Evolutionary conservation across 192 early-diverging fungal genomes (phyloP), one percentile per base, ranked within the genome.

Genomic region (Coemansia sp.): DNA sequence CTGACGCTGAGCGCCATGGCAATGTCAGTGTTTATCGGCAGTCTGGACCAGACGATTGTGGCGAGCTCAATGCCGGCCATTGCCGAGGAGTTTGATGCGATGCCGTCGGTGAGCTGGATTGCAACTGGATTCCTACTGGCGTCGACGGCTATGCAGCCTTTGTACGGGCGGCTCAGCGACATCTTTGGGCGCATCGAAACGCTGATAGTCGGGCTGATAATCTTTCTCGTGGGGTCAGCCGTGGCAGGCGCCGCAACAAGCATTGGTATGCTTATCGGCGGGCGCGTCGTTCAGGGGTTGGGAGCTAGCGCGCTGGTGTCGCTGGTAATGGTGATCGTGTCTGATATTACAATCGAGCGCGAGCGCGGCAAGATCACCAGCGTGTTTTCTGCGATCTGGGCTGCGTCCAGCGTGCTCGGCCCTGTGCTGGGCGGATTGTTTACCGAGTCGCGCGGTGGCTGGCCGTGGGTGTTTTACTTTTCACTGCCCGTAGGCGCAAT

Each of bases 81-180:
- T 60, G 84, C 81, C 39, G 39, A 65, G 10, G 79, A 87, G 6
- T 89, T 92, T 59, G 51, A 84, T 10, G 77, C 64, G 1, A 64
- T 90, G 61, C 70, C 74, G 35, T 71, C 86, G 40, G 84, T 91
- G 68, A 77, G 85, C 6, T 95, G 94, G 94, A 88, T 94, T 44
- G 91, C 88, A 17, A 87, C 87, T 1, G 72, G 79, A 29, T 93
- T 87, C 69, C 60, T 92, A 29, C 73, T 91, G 69, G 87, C 88
- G 40, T 80, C 77, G 50, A 92, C 93, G 0, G 87, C 92, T 1
- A 75, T 93, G 73, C 87, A 91, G 67, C 91, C 92, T 10, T 66
- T 93, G 24, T 94, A 92, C 83, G 90, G 91, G 17, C 87, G 86
- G 36, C 66, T 93, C n/a, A 86, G 91, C 27, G 93, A 96, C 69